phyloP scores from a whole-genome alignment of 225 moss, liverwort and hornwort genomes.

The Bryum argenteum region DNA sequence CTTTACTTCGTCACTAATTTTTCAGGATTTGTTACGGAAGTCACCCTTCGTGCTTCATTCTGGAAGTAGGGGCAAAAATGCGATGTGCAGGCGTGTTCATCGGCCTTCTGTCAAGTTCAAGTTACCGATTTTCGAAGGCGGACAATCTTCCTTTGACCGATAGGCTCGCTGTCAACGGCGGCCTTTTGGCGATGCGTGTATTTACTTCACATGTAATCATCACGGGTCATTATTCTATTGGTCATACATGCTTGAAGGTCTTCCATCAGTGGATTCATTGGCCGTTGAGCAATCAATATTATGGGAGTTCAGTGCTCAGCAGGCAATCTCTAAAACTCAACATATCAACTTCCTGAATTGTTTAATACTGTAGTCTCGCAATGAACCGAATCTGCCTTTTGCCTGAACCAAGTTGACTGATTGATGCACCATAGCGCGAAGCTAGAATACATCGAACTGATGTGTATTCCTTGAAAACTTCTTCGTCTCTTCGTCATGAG shows the following conservation, averaged over 20 bases:
- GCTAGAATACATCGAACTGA: constrained; percentile 55
- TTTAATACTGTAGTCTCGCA: too few species aligned
- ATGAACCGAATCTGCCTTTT: constrained; percentile 34
- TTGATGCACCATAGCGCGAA: constrained; percentile 58
- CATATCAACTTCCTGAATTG: too few species aligned
- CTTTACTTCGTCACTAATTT: constrained; percentile 25
- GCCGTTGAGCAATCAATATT: too few species aligned
- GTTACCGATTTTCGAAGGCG: constrained; percentile 53
- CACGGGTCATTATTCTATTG: too few species aligned
- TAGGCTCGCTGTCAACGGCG: constrained; percentile 48
- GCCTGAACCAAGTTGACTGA: constrained; percentile 64
- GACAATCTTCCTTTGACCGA: constrained; percentile 45
- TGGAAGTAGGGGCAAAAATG: constrained; percentile 53
- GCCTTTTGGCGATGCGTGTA: constrained; percentile 65
- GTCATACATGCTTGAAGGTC: too few species aligned
- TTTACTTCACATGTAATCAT: constrained; percentile 47
- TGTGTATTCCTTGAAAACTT: constrained; percentile 49
- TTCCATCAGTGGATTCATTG: too few species aligned
- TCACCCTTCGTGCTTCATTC: constrained; percentile 57
- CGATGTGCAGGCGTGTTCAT: constrained; percentile 60
- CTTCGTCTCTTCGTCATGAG: constrained; percentile 63
- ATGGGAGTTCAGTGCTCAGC: neutral
- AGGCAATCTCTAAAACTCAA: too few species aligned
- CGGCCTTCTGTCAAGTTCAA: constrained; percentile 57
- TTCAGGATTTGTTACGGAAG: constrained; percentile 59